Conservation (phyloP, 257 asterid species). For the Anisodus acutangulus region DNA sequence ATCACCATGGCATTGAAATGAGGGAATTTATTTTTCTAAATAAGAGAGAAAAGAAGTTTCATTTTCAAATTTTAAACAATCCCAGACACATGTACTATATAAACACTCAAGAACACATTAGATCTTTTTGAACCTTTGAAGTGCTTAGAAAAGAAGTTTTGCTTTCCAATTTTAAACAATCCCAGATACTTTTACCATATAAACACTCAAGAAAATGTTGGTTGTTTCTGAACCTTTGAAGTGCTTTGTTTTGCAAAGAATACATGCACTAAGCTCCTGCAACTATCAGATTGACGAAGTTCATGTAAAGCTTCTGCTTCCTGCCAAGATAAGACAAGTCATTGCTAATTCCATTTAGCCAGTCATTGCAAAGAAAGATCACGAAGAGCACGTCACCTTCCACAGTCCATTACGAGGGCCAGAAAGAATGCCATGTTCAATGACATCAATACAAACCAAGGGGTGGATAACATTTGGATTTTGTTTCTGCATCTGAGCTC, state of each 20-base stretch:
- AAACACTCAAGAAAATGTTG: slow-evolving; percentile 25
- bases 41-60: background rate
- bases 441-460: slow-evolving; percentile 79
- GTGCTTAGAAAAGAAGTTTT: slow-evolving; percentile 17
- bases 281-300: slow-evolving; percentile 62
- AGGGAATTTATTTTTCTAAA: background rate
- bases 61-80: background rate
- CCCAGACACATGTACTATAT: background rate
- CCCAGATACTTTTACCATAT: slow-evolving; percentile 5
- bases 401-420: slow-evolving; percentile 89
- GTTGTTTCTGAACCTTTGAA: slow-evolving; percentile 49
- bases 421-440: slow-evolving; percentile 86
- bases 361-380: background rate
- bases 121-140: slow-evolving; percentile 46
- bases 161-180: slow-evolving; percentile 10
- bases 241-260: slow-evolving; percentile 61
- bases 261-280: slow-evolving; percentile 58
- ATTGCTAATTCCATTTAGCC: background rate
- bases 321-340: slow-evolving; percentile 41
- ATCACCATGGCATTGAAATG: background rate
- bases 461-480: slow-evolving; percentile 95
- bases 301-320: slow-evolving; percentile 62
- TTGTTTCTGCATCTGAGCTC: slow-evolving; percentile 79
- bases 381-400: slow-evolving; percentile 54
- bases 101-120: slow-evolving; percentile 28